Base-by-base conservation (phyloP, 129 eudicot species). In the Flaveria robusta region DNA sequence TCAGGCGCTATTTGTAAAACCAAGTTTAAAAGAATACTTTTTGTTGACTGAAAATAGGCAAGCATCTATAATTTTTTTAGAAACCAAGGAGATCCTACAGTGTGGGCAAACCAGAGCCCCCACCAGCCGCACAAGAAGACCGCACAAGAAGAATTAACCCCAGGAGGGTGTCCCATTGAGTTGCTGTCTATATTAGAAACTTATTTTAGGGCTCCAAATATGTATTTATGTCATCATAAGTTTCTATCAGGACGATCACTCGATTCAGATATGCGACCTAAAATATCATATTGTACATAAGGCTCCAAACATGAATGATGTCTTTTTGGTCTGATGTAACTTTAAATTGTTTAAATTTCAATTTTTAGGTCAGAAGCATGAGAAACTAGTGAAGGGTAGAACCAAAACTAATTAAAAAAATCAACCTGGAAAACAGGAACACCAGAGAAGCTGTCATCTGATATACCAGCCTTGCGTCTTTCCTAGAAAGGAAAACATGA, bases 351-450 rank as follows among this genome's bases (percentile, higher is more conserved):
- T 77, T 27, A 27, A 42, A 68, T 11, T 69, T 23, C 7, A n/a
- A 42, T 41, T 26, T 56, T 12, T 37, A 19, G 5, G n/a, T 69
- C 46, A 55, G 70, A 77, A 68, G 47, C 56, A 68, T 41, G 75
- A 43, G 68, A 55, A 12, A 68, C 4, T 12, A 22, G 22, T 14
- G 24, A 77, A 26, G 31, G 34, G 22, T 52, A 5, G 59, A 52
- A 41, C 9, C 7, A 26, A 59, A 45, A 15, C 12, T 70, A 31
- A 31, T 41, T 37, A 14, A 24, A 60, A 9, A 54, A 43, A n/a
- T 29, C 14, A 69, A 93, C 98, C 98, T 90, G 98, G 77, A 93
- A 93, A 88, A 93, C 98, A 68, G 98, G 98, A 81, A 93, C 96
- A 41, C 98, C 98, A 29, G 85, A 70, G 56, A 93, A 93, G 81